Evolutionary conservation across 139 green algal genomes (phyloP), one percentile per base, ranked within the genome.

Genomic region (Limnomonas spitsbergensis): DNA sequence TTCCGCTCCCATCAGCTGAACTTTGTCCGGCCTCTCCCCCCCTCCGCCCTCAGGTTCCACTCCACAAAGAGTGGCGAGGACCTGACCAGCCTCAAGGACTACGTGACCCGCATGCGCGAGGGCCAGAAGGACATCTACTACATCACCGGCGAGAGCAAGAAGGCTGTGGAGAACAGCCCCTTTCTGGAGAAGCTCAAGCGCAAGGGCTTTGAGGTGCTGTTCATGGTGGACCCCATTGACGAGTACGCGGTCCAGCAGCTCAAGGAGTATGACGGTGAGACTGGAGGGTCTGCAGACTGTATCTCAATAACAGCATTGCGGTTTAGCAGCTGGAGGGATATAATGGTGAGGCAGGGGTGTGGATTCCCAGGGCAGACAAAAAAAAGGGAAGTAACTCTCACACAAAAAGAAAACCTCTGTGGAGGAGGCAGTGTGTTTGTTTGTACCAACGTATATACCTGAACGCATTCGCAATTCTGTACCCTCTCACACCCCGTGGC

Each of bases 231-330:
- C 86, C 96, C 96, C 85, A 99, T 99, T 79, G 96, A 99, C 74
- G 96, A 99, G 92, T 99, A 99, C 82, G 96, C 97, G 1, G 96
- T 99, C 69, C 96, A 99, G 93, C 96, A 99, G 90, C 91, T 99
- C 40, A 99, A 99, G 83, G 87, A 91, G 79, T 91, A 91, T 40
- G 87, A 91, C 40, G 87, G 81, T 85, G 66, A 69, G 81, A 38
- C 35, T 38, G 14, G 14, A 61, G 66, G 66, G 81, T 53, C 35
- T 38, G 14, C 47, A 61, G 47, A 20, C 14, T 61, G 47, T 61
- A 20, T 61, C 47, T 61, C 47, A 14, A 29, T 61, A n/a, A n/a
- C n/a, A 20, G 47, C 14, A 61, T 20, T 61, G 14, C 47, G 14
- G 47, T 61, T 29, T 61, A 61, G 14, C 14, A 61, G 47, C 20